Base-by-base conservation (phyloP, 306 rosid genomes). In the Herpetospermum pedunculosum region DNA sequence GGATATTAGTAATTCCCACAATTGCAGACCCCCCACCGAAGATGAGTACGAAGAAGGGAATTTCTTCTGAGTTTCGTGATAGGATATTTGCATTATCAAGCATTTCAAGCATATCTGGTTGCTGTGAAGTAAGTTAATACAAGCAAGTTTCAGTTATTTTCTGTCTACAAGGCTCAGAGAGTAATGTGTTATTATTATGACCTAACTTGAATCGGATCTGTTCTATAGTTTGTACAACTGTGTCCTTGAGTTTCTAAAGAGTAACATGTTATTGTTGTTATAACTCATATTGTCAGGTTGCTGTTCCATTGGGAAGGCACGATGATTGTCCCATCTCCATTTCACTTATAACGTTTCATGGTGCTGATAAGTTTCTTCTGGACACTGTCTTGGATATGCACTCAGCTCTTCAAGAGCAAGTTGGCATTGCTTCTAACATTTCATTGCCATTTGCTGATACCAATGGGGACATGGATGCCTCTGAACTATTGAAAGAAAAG, bases 311-410 rank as follows among this genome's bases (percentile, higher is more conserved):
- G 67, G 96, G 93, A 83, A 78, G 58, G 83, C 87, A 82, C 64
- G 80, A 84, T 52, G 85, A 72, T 73, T 79, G 74, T 82, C 88
- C 90, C 46, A 75, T 85, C 76, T 92, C 93, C 80, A 81, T 92
- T 79, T 92, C 97, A 68, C 81, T 89, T 79, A 73, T 89, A 69
- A 81, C 92, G 25, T 82, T 43, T 70, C 97, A 89, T 65, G 90
- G 93, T 69, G 85, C 81, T 28, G 97, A 92, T 83, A 92, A 92
- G 64, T 92, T 92, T 89, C 97, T 92, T 83, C 97, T 92, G 69
- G 91, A 89, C 75, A 87, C 81, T 41, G 81, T 92, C 80, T 81
- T 92, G 92, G 96, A 87, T 80, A 81, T 89, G 82, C 79, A 88
- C 84, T 18, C 85, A 47, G 74, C 80, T 75, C 87, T 92, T 78